Conservation (phyloP, 257 asterid species). For the Ophiorrhiza pumila region DNA sequence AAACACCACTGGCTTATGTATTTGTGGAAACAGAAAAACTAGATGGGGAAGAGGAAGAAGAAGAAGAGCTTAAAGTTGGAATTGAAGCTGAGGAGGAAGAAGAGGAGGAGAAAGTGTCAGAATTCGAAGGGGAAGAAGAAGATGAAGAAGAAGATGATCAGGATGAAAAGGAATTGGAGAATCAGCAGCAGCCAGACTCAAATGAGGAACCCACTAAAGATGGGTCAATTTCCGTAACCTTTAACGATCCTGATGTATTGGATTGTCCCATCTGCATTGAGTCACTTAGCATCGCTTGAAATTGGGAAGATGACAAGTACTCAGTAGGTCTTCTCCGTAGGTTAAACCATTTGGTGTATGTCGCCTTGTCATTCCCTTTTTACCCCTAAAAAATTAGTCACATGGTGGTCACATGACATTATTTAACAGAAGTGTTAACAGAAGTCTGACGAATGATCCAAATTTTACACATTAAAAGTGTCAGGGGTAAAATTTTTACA, state of each 20-base stretch:
- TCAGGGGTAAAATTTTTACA: too few relatives aligned
- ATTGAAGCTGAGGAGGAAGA: constrained; percentile 16
- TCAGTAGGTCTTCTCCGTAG: too few relatives aligned
- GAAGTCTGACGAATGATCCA: too few relatives aligned
- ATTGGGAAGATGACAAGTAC: too few relatives aligned
- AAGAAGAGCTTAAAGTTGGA: constrained; percentile 16
- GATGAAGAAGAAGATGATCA: constrained; percentile 16
- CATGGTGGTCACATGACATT: too few relatives aligned
- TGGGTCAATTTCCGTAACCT: constrained; percentile 33
- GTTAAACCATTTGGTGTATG: too few relatives aligned
- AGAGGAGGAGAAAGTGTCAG: constrained; percentile 17
- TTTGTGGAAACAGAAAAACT: not conserved
- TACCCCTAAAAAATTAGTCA: too few relatives aligned
- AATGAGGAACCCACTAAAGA: not conserved
- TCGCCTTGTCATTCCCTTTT: too few relatives aligned
- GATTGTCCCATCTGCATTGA: constrained; percentile 76
- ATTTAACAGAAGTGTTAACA: too few relatives aligned
- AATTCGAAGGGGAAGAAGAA: constrained; percentile 7
- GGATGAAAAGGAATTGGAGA: constrained; percentile 5
- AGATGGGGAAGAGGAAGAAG: constrained; percentile 21
- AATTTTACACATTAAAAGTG: too few relatives aligned
- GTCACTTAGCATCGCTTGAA: constrained; percentile 39
- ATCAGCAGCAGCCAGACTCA: constrained; percentile 2
- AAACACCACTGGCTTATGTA: not conserved
- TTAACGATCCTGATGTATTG: constrained; percentile 66